phyloP scores from a whole-genome alignment of 78 protist species.

The Tieghemostelium lacteum region DNA sequence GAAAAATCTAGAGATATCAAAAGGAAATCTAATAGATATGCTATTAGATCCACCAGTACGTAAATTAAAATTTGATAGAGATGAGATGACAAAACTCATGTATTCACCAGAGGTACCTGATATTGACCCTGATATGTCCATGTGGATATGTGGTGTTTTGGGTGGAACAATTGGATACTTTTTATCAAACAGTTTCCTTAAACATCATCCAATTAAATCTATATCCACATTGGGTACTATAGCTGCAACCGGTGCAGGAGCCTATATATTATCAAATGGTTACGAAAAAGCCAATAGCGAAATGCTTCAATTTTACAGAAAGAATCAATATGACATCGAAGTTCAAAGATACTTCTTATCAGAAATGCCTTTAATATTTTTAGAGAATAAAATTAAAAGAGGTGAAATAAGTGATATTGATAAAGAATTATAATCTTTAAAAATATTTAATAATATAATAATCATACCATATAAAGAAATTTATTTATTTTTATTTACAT shows the following conservation, averaged over 20 bases:
- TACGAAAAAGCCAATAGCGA: not conserved
- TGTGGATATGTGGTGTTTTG: not conserved
- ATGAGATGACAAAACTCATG: too few species aligned
- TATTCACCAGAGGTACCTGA: too few species aligned
- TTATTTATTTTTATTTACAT: too few species aligned
- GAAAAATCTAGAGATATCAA: not conserved
- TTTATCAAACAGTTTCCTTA: not conserved
- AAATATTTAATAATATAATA: not conserved
- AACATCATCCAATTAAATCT: not conserved
- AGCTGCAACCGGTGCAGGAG: not conserved
- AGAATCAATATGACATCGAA: not conserved
- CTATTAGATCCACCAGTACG: not conserved
- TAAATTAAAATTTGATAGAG: not conserved
- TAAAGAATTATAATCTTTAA: not conserved
- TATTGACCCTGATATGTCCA: not conserved
- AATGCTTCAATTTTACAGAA: not conserved
- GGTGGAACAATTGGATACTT: conserved; percentile 16
- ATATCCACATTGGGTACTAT: not conserved
- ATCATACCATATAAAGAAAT: too few species aligned
- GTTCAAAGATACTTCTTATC: not conserved
- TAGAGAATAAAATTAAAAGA: not conserved
- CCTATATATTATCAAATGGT: not conserved
- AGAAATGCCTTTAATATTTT: not conserved
- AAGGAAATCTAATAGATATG: not conserved
- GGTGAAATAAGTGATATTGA: not conserved